These are phyloP conservation scores for Pseudonitzschia multistriata DNA, from an alignment of 108 stramenopile species.

Conservation along the genomic window DNA sequence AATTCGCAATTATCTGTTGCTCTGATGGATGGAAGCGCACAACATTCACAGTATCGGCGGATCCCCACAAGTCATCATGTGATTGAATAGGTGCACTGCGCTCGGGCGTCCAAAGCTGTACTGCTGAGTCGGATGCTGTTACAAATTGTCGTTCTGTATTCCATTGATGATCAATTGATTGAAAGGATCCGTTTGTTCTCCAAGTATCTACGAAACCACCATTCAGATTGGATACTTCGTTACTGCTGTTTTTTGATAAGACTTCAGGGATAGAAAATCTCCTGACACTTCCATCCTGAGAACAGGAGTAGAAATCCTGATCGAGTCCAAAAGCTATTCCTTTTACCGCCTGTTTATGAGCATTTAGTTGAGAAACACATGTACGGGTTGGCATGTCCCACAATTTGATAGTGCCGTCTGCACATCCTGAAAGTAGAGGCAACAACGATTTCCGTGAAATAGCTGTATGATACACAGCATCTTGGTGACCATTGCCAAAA, in stretches of 20 bases:
- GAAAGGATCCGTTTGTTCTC: slow-evolving; percentile 67
- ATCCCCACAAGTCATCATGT: slow-evolving; percentile 85
- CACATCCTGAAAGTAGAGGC: slow-evolving; percentile 88
- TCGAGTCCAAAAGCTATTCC: slow-evolving; percentile 72
- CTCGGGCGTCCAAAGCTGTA: slow-evolving; percentile 90
- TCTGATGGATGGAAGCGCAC: slow-evolving; percentile 97
- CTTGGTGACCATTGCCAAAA: slow-evolving; percentile 89
- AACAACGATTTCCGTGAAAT: slow-evolving; percentile 70
- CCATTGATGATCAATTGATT: slow-evolving; percentile 96
- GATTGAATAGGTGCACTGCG: slow-evolving; percentile 82
- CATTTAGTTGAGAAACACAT: slow-evolving; percentile 75
- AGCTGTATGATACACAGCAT: slow-evolving; percentile 86
- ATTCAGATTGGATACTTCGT: slow-evolving; percentile 22
- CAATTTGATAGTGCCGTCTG: slow-evolving; percentile 90
- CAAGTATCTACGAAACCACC: slow-evolving; percentile 44
- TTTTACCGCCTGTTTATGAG: slow-evolving; percentile 63
- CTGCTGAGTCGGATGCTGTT: slow-evolving; percentile 87
- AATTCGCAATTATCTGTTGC: slow-evolving; percentile 85
- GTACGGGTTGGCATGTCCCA: slow-evolving; percentile 91
- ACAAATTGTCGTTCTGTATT: slow-evolving; percentile 67
- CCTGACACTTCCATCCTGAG: slow-evolving; percentile 88
- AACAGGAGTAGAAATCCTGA: slow-evolving; percentile 85
- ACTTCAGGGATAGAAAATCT: slow-evolving; percentile 53
- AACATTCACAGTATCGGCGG: slow-evolving; percentile 87
- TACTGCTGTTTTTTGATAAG: slow-evolving; percentile 21